Evolutionary conservation across 139 green algal species (phyloP).

Genomic region (Chlamydomonas schloesseri): DNA sequence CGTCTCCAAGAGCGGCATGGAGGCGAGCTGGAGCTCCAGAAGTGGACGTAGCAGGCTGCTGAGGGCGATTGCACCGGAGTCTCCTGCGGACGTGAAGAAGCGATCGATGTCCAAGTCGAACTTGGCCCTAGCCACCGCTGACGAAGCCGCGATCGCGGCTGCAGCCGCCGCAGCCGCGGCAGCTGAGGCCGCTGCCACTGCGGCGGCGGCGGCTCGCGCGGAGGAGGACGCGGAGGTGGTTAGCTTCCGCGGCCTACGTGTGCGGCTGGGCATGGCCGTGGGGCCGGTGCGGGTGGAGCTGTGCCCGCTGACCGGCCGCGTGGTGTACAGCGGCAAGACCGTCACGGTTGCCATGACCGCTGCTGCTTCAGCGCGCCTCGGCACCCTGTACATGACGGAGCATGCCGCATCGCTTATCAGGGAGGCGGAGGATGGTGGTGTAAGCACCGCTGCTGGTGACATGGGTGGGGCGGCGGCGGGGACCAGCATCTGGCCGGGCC

Average conservation of each 20-base stretch:
- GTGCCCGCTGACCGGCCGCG: slow-evolving; percentile 1
- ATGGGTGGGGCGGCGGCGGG: too few relatives aligned
- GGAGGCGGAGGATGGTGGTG: too few relatives aligned
- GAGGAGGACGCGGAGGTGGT: not conserved
- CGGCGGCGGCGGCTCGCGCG: not conserved
- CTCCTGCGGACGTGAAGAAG: not conserved
- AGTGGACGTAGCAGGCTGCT: too few relatives aligned
- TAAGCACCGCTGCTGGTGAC: too few relatives aligned
- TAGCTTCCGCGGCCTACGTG: not conserved
- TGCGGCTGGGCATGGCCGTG: slow-evolving; percentile 4
- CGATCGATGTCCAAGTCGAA: not conserved
- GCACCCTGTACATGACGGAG: not conserved
- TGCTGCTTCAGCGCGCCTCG: not conserved
- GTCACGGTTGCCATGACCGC: slow-evolving; percentile 2
- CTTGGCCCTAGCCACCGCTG: too few relatives aligned
- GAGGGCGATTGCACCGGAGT: not conserved
- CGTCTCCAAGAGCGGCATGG: too few relatives aligned
- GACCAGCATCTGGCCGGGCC: too few relatives aligned
- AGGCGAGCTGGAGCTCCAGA: too few relatives aligned
- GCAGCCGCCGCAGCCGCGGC: not conserved
- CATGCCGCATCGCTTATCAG: not conserved
- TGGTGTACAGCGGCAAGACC: slow-evolving; percentile 10
- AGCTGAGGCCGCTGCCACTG: not conserved
- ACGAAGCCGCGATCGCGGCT: too few relatives aligned
- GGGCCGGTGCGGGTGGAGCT: not conserved